Conservation (phyloP, 805 yeast species). For the Candida hungchunana region DNA sequence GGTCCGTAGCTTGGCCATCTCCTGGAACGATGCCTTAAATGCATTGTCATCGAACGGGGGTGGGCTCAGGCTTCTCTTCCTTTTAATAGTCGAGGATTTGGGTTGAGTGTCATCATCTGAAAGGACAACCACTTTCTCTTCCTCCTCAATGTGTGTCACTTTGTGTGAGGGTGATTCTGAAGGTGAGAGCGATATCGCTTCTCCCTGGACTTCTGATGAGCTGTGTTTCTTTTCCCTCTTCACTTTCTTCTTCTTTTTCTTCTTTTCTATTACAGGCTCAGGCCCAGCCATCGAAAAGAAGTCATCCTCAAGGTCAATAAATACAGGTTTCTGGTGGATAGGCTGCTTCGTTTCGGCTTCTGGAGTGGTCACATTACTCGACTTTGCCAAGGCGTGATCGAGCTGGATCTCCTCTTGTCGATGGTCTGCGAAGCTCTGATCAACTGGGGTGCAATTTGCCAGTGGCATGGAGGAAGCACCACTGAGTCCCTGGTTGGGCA, state of each 20-base stretch:
- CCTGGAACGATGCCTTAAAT: neutral
- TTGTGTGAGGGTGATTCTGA: too few species aligned
- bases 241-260: conserved; percentile 20
- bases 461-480: too few species aligned
- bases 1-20: too few species aligned
- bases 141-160: too few species aligned
- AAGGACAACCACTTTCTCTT: neutral
- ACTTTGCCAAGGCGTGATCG: conserved; percentile 21
- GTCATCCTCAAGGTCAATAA: conserved; percentile 22
- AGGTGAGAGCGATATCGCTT: too few species aligned
- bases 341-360: conserved; percentile 3
- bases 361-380: conserved; percentile 26
- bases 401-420: conserved; percentile 24
- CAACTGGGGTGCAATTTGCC: too few species aligned
- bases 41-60: conserved; percentile 18
- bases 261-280: conserved; percentile 4
- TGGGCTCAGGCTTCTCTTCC: conserved; percentile 7
- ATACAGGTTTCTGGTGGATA: neutral
- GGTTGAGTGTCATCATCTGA: conserved; percentile 1
- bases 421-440: conserved; percentile 10
- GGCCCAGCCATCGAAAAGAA: conserved; percentile 23
- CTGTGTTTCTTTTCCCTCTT: conserved; percentile 12
- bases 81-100: too few species aligned
- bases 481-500: too few species aligned
- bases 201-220: too few species aligned